A percentile compares a stretch with the other conserved stretches of the same genome.
Evolutionary conservation across 495 filamentous ascomycete genomes (phyloP).

Genomic region (Hypoxylon subgilvum): DNA sequence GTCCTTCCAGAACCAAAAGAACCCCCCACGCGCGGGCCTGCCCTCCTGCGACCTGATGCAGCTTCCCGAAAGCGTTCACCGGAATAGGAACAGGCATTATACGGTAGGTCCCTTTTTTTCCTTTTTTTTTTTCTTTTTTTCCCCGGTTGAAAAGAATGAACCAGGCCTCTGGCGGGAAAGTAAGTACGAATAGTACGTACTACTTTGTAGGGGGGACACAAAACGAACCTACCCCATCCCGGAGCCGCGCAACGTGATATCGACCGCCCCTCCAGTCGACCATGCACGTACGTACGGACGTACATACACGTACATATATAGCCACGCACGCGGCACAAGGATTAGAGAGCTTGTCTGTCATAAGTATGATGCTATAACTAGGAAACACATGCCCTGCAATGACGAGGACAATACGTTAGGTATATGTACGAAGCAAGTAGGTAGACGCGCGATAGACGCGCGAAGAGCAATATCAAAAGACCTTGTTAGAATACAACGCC

Average conservation of each 20-base stretch:
- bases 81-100: conserved; percentile 24
- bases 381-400: neutral
- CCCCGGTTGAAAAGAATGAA: neutral
- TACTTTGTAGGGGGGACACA: too few relatives aligned
- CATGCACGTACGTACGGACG: neutral
- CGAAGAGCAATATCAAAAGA: too few relatives aligned
- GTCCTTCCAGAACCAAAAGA: conserved; percentile 36
- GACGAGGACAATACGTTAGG: too few relatives aligned
- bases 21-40: conserved; percentile 17
- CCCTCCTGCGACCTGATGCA: conserved; percentile 12
- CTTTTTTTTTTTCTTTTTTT: neutral
- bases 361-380: neutral
- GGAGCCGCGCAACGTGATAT: conserved; percentile 37
- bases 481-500: too few relatives aligned
- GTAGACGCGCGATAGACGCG: neutral
- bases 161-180: neutral
- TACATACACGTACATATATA: neutral
- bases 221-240: conserved; percentile 32
- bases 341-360: too few relatives aligned
- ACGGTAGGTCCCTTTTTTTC: conserved; percentile 2
- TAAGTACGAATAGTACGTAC: too few relatives aligned
- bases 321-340: too few relatives aligned
- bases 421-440: too few relatives aligned
- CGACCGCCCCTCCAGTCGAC: conserved; percentile 11
- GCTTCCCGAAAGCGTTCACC: conserved; percentile 32